Conservation (phyloP, 2,329 filamentous ascomycete genomes). For the Lithohypha guttulata region DNA sequence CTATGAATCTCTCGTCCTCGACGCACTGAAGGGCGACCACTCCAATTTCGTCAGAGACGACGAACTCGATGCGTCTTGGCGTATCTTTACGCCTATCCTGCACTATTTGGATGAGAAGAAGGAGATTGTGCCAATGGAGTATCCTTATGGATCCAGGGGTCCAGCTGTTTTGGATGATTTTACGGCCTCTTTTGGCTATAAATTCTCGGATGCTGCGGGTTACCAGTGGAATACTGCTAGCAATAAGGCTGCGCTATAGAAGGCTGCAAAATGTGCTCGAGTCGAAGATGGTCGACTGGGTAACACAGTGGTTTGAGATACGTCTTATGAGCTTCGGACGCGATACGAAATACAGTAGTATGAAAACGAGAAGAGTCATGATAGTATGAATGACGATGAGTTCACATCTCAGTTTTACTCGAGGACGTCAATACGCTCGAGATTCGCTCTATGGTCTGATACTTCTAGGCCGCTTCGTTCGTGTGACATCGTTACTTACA, state of each 20-base stretch:
- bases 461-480: too few species aligned
- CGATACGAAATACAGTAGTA: too few species aligned
- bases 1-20: slow-evolving; percentile 93
- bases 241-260: slow-evolving; percentile 10
- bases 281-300: too few species aligned
- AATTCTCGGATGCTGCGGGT: slow-evolving; percentile 91
- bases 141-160: slow-evolving; percentile 95
- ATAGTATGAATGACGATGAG: too few species aligned
- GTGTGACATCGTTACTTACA: too few species aligned
- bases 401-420: too few species aligned
- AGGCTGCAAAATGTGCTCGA: too few species aligned
- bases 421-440: too few species aligned
- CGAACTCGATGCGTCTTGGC: slow-evolving; percentile 95
- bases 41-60: slow-evolving; percentile 98
- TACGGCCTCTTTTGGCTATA: slow-evolving; percentile 95
- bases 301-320: too few species aligned
- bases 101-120: slow-evolving; percentile 99
- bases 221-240: slow-evolving; percentile 80
- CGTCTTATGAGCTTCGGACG: too few species aligned
- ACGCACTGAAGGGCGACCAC: slow-evolving; percentile 97
- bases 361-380: too few species aligned
- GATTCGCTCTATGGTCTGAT: too few species aligned
- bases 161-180: slow-evolving; percentile 96
- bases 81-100: slow-evolving; percentile 92
- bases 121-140: slow-evolving; percentile 99